phyloP scores from a whole-genome alignment of 1,284 basidiomycete species.

The Butyriboletus appendiculatus region DNA sequence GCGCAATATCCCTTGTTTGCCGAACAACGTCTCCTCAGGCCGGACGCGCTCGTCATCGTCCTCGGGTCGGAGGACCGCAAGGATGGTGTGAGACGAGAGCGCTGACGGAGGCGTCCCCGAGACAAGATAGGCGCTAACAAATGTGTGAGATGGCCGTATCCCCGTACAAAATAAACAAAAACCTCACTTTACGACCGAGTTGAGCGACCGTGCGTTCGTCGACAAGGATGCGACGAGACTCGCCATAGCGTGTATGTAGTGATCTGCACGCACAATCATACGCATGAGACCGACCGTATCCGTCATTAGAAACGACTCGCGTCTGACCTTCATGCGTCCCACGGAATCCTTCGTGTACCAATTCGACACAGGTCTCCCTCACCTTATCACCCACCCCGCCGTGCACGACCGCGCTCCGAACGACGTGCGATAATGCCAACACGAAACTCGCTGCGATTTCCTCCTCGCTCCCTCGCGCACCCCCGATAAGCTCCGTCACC shows the following conservation, averaged over 20 bases:
- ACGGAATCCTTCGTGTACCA: constrained; percentile 81
- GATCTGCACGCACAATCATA: constrained; percentile 46
- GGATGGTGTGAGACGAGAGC: constrained; percentile 66
- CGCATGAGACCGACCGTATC: not conserved
- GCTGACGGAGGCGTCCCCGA: constrained; percentile 64
- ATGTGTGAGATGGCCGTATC: not conserved
- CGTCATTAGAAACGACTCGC: not conserved
- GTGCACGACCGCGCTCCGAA: constrained; percentile 71
- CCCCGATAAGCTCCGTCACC: constrained; percentile 82
- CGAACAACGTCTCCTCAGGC: constrained; percentile 56
- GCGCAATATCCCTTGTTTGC: constrained; percentile 60
- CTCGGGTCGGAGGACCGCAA: constrained; percentile 34
- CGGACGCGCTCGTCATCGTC: not conserved
- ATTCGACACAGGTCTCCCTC: constrained; percentile 69
- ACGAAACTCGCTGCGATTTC: constrained; percentile 76
- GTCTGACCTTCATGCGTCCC: constrained; percentile 67
- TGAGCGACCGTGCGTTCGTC: constrained; percentile 63
- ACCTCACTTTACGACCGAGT: constrained; percentile 68
- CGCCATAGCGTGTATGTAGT: constrained; percentile 72
- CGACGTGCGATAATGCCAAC: constrained; percentile 77
- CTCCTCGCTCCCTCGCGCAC: constrained; percentile 69
- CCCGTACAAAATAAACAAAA: not conserved
- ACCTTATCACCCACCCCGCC: constrained; percentile 68
- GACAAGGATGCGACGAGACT: constrained; percentile 70
- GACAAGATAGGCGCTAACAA: constrained; percentile 53